phyloP scores from a whole-genome alignment of 371 early-diverging fungal genomes.

The Sporodiniella umbellata region DNA sequence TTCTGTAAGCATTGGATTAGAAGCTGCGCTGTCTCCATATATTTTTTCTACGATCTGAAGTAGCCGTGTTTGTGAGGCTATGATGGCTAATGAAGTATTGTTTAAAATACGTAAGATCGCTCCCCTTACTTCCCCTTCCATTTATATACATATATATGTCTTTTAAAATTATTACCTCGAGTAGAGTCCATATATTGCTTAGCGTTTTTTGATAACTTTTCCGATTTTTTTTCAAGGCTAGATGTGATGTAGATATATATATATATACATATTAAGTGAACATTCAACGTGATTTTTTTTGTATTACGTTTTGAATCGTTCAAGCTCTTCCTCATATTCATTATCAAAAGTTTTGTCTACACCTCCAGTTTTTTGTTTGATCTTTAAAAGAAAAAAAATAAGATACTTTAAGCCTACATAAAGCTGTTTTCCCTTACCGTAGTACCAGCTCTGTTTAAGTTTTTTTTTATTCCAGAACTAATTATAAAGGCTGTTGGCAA shows the following conservation, averaged over 20 bases:
- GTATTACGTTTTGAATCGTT: constrained; percentile 71
- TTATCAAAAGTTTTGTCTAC: constrained; percentile 77
- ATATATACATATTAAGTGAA: too few species aligned
- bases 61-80: constrained; percentile 78
- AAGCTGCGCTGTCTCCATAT: constrained; percentile 53
- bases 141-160: too few species aligned
- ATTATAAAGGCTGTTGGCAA: background rate
- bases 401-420: background rate
- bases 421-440: constrained; percentile 41
- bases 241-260: too few species aligned
- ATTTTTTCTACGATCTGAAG: constrained; percentile 79
- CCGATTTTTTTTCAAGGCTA: constrained; percentile 84
- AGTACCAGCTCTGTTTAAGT: constrained; percentile 79
- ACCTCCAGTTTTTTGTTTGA: constrained; percentile 71
- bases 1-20: constrained; percentile 49
- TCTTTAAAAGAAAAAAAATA: constrained; percentile 23
- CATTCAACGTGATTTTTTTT: background rate
- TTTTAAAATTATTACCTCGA: too few species aligned
- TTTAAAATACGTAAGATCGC: too few species aligned
- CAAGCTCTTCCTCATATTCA: constrained; percentile 86
- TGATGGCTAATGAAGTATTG: constrained; percentile 60
- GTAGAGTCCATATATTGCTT: constrained; percentile 90
- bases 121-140: too few species aligned
- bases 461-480: constrained; percentile 85
- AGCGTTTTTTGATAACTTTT: constrained; percentile 85